These are phyloP conservation scores for Termitomyces sp. DNA, from an alignment of 1,284 basidiomycete genomes.

Conservation along the genomic window DNA sequence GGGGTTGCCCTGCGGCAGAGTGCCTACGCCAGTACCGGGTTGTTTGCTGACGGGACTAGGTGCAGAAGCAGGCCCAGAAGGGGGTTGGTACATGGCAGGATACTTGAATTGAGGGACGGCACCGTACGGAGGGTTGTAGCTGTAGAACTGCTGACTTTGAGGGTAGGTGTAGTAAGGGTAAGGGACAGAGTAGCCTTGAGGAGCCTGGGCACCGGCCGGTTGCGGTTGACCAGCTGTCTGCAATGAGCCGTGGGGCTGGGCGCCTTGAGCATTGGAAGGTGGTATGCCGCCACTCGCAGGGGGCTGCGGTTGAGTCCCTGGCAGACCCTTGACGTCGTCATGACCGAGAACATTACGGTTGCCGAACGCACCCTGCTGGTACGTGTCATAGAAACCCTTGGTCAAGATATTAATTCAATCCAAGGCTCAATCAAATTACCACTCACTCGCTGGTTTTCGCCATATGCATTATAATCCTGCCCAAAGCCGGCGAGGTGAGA, in stretches of 20 bases:
- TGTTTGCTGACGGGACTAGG: conserved; percentile 61
- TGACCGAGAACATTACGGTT: conserved; percentile 59
- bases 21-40: conserved; percentile 38
- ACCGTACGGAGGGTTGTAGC: conserved; percentile 65
- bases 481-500: conserved; percentile 58
- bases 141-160: conserved; percentile 72
- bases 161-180: conserved; percentile 66
- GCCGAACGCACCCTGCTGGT: conserved; percentile 58
- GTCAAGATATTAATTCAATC: conserved; percentile 17
- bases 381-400: conserved; percentile 72
- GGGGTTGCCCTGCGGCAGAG: conserved; percentile 53
- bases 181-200: conserved; percentile 52
- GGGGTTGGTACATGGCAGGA: conserved; percentile 65
- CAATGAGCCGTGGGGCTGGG: conserved; percentile 48
- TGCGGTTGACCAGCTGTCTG: conserved; percentile 47
- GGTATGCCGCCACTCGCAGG: conserved; percentile 45
- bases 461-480: conserved; percentile 57
- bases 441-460: conserved; percentile 59
- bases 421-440: conserved; percentile 1
- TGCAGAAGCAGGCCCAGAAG: conserved; percentile 57
- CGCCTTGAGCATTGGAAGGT: conserved; percentile 43
- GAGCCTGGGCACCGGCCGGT: conserved; percentile 51
- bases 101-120: conserved; percentile 71
- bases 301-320: conserved; percentile 50
- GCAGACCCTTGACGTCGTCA: conserved; percentile 67